Conservation (phyloP, 495 filamentous ascomycete genomes). For the Cetradonia linearis region DNA sequence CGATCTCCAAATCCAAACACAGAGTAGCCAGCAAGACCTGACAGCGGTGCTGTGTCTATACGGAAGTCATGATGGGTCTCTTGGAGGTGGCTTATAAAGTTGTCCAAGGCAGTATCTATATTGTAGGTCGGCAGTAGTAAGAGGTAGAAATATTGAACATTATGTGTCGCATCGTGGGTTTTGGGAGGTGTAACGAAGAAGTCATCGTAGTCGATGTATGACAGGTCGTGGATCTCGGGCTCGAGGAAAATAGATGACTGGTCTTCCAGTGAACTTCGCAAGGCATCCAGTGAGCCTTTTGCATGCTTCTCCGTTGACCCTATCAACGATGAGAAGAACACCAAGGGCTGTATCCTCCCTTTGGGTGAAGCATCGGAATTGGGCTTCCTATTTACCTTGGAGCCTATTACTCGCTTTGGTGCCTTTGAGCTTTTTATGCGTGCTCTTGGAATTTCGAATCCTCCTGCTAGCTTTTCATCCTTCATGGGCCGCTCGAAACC, state of each 20-base stretch:
- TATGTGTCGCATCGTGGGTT: slow-evolving; percentile 40
- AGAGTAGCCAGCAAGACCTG: slow-evolving; percentile 67
- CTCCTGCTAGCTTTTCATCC: not conserved
- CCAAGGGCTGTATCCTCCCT: slow-evolving; percentile 55
- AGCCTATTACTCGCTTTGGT: slow-evolving; percentile 33
- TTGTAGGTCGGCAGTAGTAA: slow-evolving; percentile 81
- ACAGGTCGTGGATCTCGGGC: slow-evolving; percentile 64
- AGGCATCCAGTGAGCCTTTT: slow-evolving; percentile 42
- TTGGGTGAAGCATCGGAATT: slow-evolving; percentile 18
- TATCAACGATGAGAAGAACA: slow-evolving; percentile 84
- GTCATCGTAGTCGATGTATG: slow-evolving; percentile 82
- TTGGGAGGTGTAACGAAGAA: slow-evolving; percentile 60
- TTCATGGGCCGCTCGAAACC: not conserved
- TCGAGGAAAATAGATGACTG: slow-evolving; percentile 37
- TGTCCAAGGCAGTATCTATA: slow-evolving; percentile 77
- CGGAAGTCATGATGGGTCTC: slow-evolving; percentile 95
- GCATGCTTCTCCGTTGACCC: slow-evolving; percentile 65
- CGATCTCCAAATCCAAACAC: slow-evolving; percentile 91
- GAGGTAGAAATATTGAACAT: slow-evolving; percentile 64
- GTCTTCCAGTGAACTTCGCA: slow-evolving; percentile 34
- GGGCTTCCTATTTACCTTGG: slow-evolving; percentile 18
- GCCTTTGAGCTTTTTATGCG: slow-evolving; percentile 5
- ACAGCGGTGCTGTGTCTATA: slow-evolving; percentile 79
- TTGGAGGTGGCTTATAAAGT: slow-evolving; percentile 68
- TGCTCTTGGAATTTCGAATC: not conserved